Percentiles rank a stretch among this genome's conserved stretches.
These are phyloP conservation scores for Phyllosticta citrichinensis DNA, from an alignment of 2,329 filamentous ascomycete genomes.

Conservation along the genomic window DNA sequence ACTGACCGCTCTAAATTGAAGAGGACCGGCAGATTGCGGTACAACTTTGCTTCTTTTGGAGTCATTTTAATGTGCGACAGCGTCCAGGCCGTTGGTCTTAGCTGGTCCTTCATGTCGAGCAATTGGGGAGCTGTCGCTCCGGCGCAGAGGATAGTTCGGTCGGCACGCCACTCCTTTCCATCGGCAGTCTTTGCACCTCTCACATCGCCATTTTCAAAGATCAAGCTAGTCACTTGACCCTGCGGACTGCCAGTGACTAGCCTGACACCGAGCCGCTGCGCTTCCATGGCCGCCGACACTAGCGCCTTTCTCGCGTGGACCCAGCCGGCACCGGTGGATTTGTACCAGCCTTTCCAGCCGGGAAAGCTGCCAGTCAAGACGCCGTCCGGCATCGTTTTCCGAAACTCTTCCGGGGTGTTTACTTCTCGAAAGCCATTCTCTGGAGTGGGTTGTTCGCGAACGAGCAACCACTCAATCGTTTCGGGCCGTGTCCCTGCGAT, in stretches of 20 bases:
- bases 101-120: constrained; percentile 42
- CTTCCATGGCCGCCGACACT: constrained; percentile 35
- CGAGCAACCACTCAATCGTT: constrained; percentile 28
- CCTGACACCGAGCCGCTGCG: constrained; percentile 35
- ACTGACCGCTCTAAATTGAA: constrained; percentile 33
- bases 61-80: constrained; percentile 42
- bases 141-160: constrained; percentile 39
- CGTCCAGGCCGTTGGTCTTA: constrained; percentile 47
- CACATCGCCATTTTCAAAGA: constrained; percentile 27
- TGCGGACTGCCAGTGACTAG: constrained; percentile 34
- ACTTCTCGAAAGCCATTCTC: constrained; percentile 22
- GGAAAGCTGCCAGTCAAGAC: constrained; percentile 41
- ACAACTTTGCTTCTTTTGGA: constrained; percentile 34
- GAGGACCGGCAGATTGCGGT: constrained; percentile 39
- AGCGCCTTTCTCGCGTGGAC: constrained; percentile 43
- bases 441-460: constrained; percentile 22
- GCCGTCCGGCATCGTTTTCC: constrained; percentile 41
- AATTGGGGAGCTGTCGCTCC: constrained; percentile 40
- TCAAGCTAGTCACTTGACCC: constrained; percentile 30
- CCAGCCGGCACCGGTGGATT: constrained; percentile 40
- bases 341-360: constrained; percentile 42
- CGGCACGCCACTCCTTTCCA: constrained; percentile 31
- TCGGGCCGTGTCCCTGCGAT: constrained; percentile 34
- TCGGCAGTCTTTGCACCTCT: constrained; percentile 36
- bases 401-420: constrained; percentile 37